Base-by-base conservation (phyloP, 176 grass and related monocot genomes). In the Oryza officinalis region DNA sequence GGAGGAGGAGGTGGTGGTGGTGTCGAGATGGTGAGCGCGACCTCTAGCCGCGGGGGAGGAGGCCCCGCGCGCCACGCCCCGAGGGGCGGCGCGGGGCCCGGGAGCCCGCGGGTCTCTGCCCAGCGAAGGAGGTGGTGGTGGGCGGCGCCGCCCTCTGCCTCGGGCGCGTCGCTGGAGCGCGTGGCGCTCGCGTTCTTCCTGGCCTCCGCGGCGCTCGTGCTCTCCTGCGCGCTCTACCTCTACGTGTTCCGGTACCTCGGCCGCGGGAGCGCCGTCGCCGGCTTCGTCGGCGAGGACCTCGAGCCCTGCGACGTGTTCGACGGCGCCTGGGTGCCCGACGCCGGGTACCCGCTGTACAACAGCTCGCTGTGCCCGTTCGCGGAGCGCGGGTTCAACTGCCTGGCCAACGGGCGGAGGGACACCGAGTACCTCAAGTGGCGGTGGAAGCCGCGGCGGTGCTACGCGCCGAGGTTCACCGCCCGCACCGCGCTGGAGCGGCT, bases 321-420 rank as follows among this genome's bases (percentile, higher is more conserved):
- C 75, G 96, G 96, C 71, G 15, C 63, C 60, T 99, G 96, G 96
- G 89, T 94, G 20, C 82, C 32, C 10, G 88, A 96, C 71, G 67
- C 33, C 14, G 41, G 69, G 3, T 88, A 91, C 45, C 92, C 93
- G 15, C 80, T 96, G 22, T 96, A 99, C 77, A 99, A 92, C 61
- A 96, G 96, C 84, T 87, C 93, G 63, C 77, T 82, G 30, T 99
- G 96, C 74, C 91, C 93, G 0, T 99, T 99, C 83, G 91, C 93
- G 44, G 96, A 99, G 80, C 88, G 84, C 52, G 96, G 96, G 1
- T 99, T 99, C 84, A 81, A 99, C 86, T 99, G 96, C 75, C 92
- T 96, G 27, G 85, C 89, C 85, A 99, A 99, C 67, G 96, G 96
- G 26, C 79, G 93, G 77, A 71, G 81, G 64, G 93, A 99, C 84